These are phyloP conservation scores for Ophiorrhiza pumila DNA, from an alignment of 257 asterid species.

Conservation along the genomic window DNA sequence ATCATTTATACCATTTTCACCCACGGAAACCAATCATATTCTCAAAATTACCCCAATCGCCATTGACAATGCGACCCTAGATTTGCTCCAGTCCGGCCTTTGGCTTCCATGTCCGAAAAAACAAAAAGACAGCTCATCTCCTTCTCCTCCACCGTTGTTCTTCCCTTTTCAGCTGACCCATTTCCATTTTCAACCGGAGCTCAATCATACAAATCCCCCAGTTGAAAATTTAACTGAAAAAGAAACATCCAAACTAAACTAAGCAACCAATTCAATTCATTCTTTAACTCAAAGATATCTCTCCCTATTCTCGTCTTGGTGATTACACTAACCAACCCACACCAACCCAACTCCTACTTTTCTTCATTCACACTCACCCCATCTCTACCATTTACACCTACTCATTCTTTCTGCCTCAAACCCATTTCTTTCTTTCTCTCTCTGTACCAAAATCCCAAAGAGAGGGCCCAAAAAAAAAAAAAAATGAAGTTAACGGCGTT, in stretches of 20 bases:
- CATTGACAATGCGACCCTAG: constrained; percentile 18
- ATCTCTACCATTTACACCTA: neutral
- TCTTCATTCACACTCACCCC: constrained; percentile 19
- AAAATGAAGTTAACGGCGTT: constrained; percentile 81
- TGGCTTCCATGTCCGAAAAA: constrained; percentile 20
- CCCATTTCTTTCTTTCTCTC: constrained; percentile 5
- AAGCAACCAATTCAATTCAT: constrained; percentile 34
- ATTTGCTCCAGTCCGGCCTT: constrained; percentile 22
- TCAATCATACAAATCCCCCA: neutral
- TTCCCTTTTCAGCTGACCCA: constrained; percentile 1
- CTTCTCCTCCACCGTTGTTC: neutral
- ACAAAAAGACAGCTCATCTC: constrained; percentile 12
- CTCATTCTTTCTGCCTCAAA: neutral
- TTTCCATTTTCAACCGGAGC: constrained; percentile 13
- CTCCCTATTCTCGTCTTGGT: neutral
- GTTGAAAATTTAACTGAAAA: neutral
- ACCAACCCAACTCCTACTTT: constrained; percentile 13
- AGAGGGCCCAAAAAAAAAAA: constrained; percentile 43
- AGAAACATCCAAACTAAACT: neutral
- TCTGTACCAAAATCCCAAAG: neutral
- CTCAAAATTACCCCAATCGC: constrained; percentile 7
- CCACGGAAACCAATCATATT: neutral
- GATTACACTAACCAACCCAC: constrained; percentile 24
- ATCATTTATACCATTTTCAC: neutral
- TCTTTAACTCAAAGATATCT: constrained; percentile 59